Evolutionary conservation across 2,329 filamentous ascomycete genomes (phyloP).

Genomic region (Tolypocladium capitatum): DNA sequence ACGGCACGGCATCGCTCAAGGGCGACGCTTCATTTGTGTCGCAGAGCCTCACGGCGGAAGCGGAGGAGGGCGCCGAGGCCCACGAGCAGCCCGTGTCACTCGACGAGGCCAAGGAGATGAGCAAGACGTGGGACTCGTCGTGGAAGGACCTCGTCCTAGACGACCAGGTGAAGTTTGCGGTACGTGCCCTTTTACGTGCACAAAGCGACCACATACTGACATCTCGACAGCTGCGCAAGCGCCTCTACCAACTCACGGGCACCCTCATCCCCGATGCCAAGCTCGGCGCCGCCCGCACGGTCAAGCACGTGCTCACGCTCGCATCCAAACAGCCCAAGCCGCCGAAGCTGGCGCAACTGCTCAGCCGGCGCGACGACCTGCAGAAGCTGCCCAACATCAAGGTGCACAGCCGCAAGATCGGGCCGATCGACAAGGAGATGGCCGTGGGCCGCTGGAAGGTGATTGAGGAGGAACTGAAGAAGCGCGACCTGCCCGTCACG

Average conservation of each 20-base stretch:
- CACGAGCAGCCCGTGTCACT: conserved; percentile 12
- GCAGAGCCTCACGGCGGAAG: conserved; percentile 17
- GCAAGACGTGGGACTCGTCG: conserved; percentile 33
- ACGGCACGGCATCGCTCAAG: conserved; percentile 26
- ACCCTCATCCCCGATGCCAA: conserved; percentile 59
- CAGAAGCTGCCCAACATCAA: conserved; percentile 53
- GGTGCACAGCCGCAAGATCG: conserved; percentile 51
- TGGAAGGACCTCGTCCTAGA: conserved; percentile 47
- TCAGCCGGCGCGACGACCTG: conserved; percentile 35
- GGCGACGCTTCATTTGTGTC: conserved; percentile 23
- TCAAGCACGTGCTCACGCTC: conserved; percentile 39
- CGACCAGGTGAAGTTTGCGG: conserved; percentile 58
- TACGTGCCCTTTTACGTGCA: conserved; percentile 29
- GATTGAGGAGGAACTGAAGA: conserved; percentile 55
- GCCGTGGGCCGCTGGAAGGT: conserved; percentile 66
- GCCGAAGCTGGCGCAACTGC: conserved; percentile 48
- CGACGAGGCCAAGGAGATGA: conserved; percentile 28
- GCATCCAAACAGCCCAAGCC: conserved; percentile 41
- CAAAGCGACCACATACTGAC: not conserved
- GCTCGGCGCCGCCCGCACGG: conserved; percentile 41
- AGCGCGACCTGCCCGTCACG: conserved; percentile 45
- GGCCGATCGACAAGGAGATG: conserved; percentile 58
- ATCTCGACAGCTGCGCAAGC: conserved; percentile 60
- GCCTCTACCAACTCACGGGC: conserved; percentile 69
- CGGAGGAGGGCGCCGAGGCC: conserved; percentile 9